A percentile compares a stretch with the other conserved stretches of the same genome.
These are phyloP conservation scores for Fonsecaea erecta DNA, from an alignment of 2,329 filamentous ascomycete genomes.

Conservation along the genomic window DNA sequence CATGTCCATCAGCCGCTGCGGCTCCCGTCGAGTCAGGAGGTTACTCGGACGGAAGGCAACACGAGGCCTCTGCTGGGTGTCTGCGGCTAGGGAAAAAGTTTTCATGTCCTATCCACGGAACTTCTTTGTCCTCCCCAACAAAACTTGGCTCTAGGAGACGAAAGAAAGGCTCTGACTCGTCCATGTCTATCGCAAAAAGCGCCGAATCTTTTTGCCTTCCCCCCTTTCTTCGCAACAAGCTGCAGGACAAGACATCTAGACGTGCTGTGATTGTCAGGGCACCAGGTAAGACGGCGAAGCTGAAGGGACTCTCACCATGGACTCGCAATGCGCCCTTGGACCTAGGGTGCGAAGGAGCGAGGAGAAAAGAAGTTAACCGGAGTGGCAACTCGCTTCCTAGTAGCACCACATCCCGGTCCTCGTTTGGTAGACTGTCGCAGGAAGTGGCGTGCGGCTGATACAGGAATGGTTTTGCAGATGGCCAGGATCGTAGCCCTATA, in stretches of 20 bases:
- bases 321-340: background rate
- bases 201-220: background rate
- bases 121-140: background rate
- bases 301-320: background rate
- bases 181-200: background rate
- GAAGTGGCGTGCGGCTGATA: background rate
- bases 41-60: background rate
- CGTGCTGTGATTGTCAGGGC: background rate
- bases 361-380: background rate
- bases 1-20: background rate
- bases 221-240: background rate
- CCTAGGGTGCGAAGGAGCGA: background rate
- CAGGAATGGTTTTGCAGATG: background rate
- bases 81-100: background rate
- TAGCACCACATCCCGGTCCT: background rate
- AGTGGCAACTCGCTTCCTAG: background rate
- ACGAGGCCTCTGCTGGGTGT: background rate
- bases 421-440: background rate
- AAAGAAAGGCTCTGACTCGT: background rate
- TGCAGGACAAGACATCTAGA: background rate
- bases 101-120: background rate
- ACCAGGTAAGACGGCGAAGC: background rate
- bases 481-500: background rate
- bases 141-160: background rate
- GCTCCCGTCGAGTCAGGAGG: background rate